Evolutionary conservation across 2,329 filamentous ascomycete genomes (phyloP).

Genomic region (Penicillium janthinellum): DNA sequence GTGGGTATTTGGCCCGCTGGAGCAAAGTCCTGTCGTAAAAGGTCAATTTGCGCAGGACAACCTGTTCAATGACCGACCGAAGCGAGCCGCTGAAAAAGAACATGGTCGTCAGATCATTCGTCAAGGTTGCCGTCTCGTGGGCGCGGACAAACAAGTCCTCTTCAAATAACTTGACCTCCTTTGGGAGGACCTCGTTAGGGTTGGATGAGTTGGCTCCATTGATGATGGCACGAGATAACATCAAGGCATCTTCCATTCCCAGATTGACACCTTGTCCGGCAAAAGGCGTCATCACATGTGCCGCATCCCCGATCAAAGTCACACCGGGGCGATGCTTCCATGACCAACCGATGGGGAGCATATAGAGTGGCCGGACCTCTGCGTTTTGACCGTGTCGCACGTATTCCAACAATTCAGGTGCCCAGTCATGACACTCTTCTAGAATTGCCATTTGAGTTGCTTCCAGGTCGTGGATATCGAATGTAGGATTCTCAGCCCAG

Average conservation of each 20-base stretch:
- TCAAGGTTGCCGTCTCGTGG: slow-evolving; percentile 1
- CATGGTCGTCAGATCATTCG: slow-evolving; percentile 5
- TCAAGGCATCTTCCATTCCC: slow-evolving; percentile 11
- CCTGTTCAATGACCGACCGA: slow-evolving; percentile 8
- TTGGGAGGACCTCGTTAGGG: not conserved
- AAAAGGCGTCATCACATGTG: slow-evolving; percentile 35
- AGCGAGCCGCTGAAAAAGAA: slow-evolving; percentile 2
- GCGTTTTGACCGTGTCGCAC: slow-evolving; percentile 17
- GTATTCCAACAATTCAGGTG: slow-evolving; percentile 21
- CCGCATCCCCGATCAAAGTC: slow-evolving; percentile 31
- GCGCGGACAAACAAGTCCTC: slow-evolving; percentile 1
- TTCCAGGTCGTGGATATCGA: slow-evolving; percentile 2
- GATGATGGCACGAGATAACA: slow-evolving; percentile 8
- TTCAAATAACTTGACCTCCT: slow-evolving; percentile 5
- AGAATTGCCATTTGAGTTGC: not conserved
- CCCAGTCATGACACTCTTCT: slow-evolving; percentile 11
- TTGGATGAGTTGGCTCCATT: not conserved
- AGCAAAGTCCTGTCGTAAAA: slow-evolving; percentile 2
- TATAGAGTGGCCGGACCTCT: slow-evolving; percentile 20
- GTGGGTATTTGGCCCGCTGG: not conserved
- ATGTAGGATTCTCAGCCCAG: slow-evolving; percentile 10
- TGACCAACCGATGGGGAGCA: slow-evolving; percentile 28
- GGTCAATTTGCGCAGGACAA: not conserved
- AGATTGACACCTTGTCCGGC: slow-evolving; percentile 30
- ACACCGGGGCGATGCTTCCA: slow-evolving; percentile 27